phyloP scores from a whole-genome alignment of 202 grass and related monocot species.

The Saccharum hybrid region DNA sequence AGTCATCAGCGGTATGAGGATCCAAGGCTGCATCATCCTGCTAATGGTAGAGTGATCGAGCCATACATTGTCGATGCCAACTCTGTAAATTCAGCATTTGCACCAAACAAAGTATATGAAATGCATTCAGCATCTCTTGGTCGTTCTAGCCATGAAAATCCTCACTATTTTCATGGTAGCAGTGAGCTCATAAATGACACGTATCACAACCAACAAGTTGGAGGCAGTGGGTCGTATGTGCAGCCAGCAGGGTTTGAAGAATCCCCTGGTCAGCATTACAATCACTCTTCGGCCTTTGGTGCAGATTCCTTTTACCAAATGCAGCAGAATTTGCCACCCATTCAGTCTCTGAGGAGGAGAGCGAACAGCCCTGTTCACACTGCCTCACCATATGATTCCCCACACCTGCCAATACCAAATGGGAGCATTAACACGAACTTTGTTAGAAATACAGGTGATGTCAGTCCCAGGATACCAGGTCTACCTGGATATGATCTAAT shows the following conservation, averaged over 20 bases:
- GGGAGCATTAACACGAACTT: constrained; percentile 57
- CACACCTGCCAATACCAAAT: constrained; percentile 66
- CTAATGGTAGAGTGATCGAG: constrained; percentile 63
- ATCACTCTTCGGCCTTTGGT: constrained; percentile 69
- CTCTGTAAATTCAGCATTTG: constrained; percentile 56
- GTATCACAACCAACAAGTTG: constrained; percentile 72
- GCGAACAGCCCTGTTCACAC: constrained; percentile 50
- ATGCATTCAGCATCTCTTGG: constrained; percentile 58
- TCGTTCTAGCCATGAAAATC: constrained; percentile 60
- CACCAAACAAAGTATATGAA: constrained; percentile 63
- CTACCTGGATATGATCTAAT: constrained; percentile 62
- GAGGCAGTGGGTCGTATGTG: constrained; percentile 44
- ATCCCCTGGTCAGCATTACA: constrained; percentile 51
- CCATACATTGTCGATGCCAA: constrained; percentile 57
- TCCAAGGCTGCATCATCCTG: constrained; percentile 54
- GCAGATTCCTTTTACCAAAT: constrained; percentile 77
- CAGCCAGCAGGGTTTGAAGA: constrained; percentile 63
- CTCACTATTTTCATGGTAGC: constrained; percentile 54
- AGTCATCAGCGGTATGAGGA: constrained; percentile 67
- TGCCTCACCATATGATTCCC: constrained; percentile 58
- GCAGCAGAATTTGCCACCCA: constrained; percentile 72
- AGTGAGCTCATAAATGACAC: constrained; percentile 57
- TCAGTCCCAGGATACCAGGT: constrained; percentile 62
- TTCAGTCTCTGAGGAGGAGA: constrained; percentile 77
- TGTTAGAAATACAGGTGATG: constrained; percentile 66